Evolutionary conservation across 2,329 filamentous ascomycete species (phyloP).

Genomic region (Aphanocladium album): DNA sequence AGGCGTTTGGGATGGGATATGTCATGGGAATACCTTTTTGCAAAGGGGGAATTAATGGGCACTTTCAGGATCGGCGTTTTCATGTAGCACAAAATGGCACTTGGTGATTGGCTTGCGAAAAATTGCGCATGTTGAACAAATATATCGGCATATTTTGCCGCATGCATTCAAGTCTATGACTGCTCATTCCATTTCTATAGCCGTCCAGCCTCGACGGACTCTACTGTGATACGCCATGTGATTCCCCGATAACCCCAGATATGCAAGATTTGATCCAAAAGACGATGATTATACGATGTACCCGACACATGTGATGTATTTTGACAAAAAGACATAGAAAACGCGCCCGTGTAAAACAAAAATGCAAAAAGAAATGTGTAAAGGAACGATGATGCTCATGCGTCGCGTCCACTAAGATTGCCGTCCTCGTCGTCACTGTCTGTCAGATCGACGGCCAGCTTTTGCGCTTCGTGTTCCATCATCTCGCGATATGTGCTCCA

Average conservation of each 20-base stretch:
- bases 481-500: constrained; percentile 94
- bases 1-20: neutral
- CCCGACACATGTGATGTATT: neutral
- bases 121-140: neutral
- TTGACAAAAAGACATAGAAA: neutral
- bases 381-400: constrained; percentile 13
- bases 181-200: neutral
- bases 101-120: too few relatives aligned
- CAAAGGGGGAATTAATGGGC: too few relatives aligned
- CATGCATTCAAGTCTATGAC: neutral
- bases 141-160: neutral
- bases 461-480: constrained; percentile 71
- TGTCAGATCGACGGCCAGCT: constrained; percentile 38
- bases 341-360: neutral
- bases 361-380: neutral
- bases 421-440: constrained; percentile 43
- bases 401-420: constrained; percentile 29
- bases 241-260: neutral
- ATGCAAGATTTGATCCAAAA: constrained; percentile 6
- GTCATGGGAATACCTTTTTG: too few relatives aligned
- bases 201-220: constrained; percentile 5
- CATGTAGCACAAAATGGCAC: neutral
- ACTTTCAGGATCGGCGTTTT: neutral
- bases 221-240: constrained; percentile 10
- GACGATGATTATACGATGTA: neutral